Percentiles rank a stretch among this genome's conserved stretches.
phyloP scores from a whole-genome alignment of 164 flowering plant species.

The Akebia trifoliata region DNA sequence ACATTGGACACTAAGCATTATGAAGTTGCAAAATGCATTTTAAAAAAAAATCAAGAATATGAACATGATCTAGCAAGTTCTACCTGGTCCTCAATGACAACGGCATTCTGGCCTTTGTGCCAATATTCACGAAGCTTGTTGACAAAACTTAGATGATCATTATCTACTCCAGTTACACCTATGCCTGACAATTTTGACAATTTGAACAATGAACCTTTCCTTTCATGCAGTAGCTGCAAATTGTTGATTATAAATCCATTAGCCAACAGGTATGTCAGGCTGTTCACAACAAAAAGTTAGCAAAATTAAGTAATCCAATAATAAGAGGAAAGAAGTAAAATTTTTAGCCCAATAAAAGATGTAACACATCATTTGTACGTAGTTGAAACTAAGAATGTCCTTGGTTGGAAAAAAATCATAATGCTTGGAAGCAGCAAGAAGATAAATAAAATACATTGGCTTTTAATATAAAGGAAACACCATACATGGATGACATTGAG shows the following conservation, averaged over 20 bases:
- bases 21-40: too few relatives aligned
- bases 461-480: background rate
- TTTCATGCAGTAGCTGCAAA: slow-evolving; percentile 25
- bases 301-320: background rate
- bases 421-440: background rate
- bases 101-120: slow-evolving; percentile 45
- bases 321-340: background rate
- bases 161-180: slow-evolving; percentile 21
- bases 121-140: slow-evolving; percentile 57
- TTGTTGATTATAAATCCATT: slow-evolving; percentile 2
- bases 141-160: slow-evolving; percentile 25
- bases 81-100: slow-evolving; percentile 69
- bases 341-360: background rate
- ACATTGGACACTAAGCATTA: background rate
- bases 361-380: too few relatives aligned
- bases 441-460: background rate
- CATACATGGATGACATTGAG: background rate
- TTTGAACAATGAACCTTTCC: slow-evolving; percentile 19
- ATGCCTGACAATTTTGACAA: slow-evolving; percentile 28
- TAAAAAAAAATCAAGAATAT: too few relatives aligned
- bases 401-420: background rate
- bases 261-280: background rate
- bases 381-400: background rate
- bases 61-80: background rate
- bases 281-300: background rate